Evolutionary conservation across 1,284 basidiomycete genomes (phyloP).

Genomic region (Melampsora americana): DNA sequence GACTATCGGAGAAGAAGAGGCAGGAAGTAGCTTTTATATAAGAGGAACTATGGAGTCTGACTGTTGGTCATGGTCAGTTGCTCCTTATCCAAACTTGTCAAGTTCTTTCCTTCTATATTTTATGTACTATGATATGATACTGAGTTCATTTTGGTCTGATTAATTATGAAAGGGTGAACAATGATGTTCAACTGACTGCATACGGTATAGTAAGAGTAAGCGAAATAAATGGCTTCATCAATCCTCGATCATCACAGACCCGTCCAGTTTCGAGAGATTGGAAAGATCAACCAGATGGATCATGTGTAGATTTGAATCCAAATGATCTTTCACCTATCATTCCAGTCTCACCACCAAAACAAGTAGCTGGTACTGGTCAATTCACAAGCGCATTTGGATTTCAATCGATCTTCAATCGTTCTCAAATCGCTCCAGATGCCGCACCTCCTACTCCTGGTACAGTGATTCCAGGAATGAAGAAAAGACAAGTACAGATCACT

Average conservation of each 20-base stretch:
- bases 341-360: conserved; percentile 10
- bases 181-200: conserved; percentile 12
- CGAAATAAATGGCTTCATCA: background rate
- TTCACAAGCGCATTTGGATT: conserved; percentile 35
- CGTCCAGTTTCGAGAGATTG: conserved; percentile 18
- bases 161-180: background rate
- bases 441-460: background rate
- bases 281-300: conserved; percentile 12
- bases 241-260: background rate
- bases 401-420: background rate
- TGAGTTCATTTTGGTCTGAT: background rate
- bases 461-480: background rate
- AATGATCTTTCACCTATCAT: conserved; percentile 21
- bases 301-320: conserved; percentile 22
- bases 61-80: conserved; percentile 17
- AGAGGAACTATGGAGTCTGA: conserved; percentile 34
- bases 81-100: no score
- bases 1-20: conserved; percentile 18
- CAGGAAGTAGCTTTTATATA: conserved; percentile 22
- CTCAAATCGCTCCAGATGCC: background rate
- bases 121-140: background rate
- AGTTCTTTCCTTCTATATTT: background rate
- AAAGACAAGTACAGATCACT: background rate
- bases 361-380: conserved; percentile 15
- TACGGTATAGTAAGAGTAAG: background rate